Conservation (phyloP, 228 moss, liverwort and hornwort genomes). For the Sphagnum magellanicum region DNA sequence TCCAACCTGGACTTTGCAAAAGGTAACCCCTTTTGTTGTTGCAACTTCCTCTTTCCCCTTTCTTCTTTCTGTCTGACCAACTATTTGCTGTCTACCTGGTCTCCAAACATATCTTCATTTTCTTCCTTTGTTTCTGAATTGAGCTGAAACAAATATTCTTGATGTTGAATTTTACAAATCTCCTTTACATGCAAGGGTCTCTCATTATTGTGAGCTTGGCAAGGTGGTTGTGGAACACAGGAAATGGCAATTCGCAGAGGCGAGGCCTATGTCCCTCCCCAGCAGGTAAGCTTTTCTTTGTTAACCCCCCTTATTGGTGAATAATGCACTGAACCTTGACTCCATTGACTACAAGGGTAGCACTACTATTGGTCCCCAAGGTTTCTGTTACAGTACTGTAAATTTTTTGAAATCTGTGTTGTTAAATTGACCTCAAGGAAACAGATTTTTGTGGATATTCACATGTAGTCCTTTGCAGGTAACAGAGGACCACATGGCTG, state of each 20-base stretch:
- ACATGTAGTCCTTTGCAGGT: conserved; percentile 22
- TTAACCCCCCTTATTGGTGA: not conserved
- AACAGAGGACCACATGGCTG: conserved; percentile 72
- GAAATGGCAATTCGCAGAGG: conserved; percentile 88
- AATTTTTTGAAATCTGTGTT: no score
- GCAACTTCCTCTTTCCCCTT: not conserved
- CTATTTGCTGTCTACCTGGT: not conserved
- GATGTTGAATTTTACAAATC: not conserved
- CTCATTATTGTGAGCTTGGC: not conserved
- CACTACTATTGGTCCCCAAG: no score
- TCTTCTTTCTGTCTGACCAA: not conserved
- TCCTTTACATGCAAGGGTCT: not conserved
- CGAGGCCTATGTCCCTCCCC: conserved; percentile 38
- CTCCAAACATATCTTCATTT: not conserved
- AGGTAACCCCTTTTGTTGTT: conserved; percentile 34
- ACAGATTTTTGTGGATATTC: not conserved
- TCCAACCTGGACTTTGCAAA: conserved; percentile 83
- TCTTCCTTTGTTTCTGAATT: not conserved
- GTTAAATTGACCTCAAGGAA: no score
- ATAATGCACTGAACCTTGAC: no score
- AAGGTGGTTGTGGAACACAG: conserved; percentile 27
- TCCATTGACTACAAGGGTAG: no score
- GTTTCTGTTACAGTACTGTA: no score
- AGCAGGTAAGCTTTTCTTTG: conserved; percentile 42
- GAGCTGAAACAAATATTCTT: not conserved